Evolutionary conservation across 2,329 filamentous ascomycete genomes (phyloP).

Genomic region (Exophiala alcalophila): DNA sequence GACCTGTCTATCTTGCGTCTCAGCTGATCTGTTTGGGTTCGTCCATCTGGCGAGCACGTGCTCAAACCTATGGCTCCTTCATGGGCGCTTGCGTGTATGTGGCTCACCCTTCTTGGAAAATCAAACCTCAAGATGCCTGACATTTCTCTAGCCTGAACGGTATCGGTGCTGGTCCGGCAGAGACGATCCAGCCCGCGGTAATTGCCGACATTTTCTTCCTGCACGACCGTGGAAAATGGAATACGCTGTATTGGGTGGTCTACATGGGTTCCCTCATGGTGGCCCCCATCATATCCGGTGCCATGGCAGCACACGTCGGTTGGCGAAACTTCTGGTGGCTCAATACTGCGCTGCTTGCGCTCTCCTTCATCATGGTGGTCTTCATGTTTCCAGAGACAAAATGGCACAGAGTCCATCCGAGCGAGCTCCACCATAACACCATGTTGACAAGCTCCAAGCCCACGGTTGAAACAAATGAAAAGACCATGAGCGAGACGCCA

Average conservation of each 20-base stretch:
- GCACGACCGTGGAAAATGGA: slow-evolving; percentile 62
- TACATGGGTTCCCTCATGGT: slow-evolving; percentile 64
- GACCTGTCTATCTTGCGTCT: slow-evolving; percentile 53
- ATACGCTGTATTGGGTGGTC: slow-evolving; percentile 59
- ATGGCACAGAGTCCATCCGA: slow-evolving; percentile 49
- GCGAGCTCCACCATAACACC: slow-evolving; percentile 21
- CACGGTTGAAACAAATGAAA: slow-evolving; percentile 5
- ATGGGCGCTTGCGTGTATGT: slow-evolving; percentile 57
- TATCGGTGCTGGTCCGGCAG: slow-evolving; percentile 60
- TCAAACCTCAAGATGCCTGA: background rate
- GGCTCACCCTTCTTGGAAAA: too few relatives aligned
- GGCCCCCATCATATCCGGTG: slow-evolving; percentile 57
- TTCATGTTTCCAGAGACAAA: slow-evolving; percentile 64
- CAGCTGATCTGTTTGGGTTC: slow-evolving; percentile 53
- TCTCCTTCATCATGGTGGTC: slow-evolving; percentile 52
- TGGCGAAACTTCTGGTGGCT: slow-evolving; percentile 67
- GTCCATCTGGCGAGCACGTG: slow-evolving; percentile 58
- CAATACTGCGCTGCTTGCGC: slow-evolving; percentile 54
- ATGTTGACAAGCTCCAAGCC: slow-evolving; percentile 5
- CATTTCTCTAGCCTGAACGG: slow-evolving; percentile 49
- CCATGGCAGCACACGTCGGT: slow-evolving; percentile 58
- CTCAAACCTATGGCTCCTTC: slow-evolving; percentile 58
- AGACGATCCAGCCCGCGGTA: slow-evolving; percentile 61
- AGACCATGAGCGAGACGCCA: slow-evolving; percentile 14
- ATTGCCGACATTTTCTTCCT: slow-evolving; percentile 66